Conservation (phyloP, 495 filamentous ascomycete genomes). For the Podospora pseudoanserina region DNA sequence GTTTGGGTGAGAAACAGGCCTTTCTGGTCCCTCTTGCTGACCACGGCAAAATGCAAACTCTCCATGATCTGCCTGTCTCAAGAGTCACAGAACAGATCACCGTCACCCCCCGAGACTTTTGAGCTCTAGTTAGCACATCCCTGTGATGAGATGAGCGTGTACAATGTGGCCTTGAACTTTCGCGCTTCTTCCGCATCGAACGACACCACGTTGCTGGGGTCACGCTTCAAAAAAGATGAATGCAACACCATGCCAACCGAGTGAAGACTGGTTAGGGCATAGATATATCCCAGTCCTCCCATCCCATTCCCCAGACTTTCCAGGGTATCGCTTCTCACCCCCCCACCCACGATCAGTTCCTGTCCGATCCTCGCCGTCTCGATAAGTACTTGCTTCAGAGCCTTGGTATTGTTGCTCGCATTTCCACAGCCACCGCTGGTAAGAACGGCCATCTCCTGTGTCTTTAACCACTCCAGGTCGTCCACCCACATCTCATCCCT, state of each 20-base stretch:
- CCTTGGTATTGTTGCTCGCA: constrained; percentile 28
- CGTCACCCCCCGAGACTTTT: not conserved
- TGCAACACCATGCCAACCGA: constrained; percentile 27
- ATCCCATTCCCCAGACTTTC: constrained; percentile 17
- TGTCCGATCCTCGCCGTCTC: constrained; percentile 17
- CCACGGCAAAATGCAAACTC: not conserved
- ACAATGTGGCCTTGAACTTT: constrained; percentile 1
- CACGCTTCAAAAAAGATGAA: constrained; percentile 31
- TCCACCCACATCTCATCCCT: constrained; percentile 10
- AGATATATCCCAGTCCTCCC: not conserved
- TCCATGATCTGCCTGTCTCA: not conserved
- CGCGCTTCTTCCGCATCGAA: constrained; percentile 18
- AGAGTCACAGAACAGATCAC: not conserved
- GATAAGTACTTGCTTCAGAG: constrained; percentile 28
- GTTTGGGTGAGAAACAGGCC: not conserved
- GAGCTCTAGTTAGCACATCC: no score
- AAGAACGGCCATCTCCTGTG: constrained; percentile 39
- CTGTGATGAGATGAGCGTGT: not conserved
- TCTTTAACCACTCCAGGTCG: constrained; percentile 25
- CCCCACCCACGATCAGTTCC: constrained; percentile 43
- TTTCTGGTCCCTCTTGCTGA: not conserved
- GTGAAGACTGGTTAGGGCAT: not conserved
- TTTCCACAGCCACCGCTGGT: constrained; percentile 41
- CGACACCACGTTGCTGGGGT: constrained; percentile 11
- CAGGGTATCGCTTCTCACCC: constrained; percentile 36